A percentile compares a stretch with the other conserved stretches of the same genome.
These are phyloP conservation scores for Plasmodium adleri DNA, from an alignment of 169 alveolate genomes.

Conservation along the genomic window DNA sequence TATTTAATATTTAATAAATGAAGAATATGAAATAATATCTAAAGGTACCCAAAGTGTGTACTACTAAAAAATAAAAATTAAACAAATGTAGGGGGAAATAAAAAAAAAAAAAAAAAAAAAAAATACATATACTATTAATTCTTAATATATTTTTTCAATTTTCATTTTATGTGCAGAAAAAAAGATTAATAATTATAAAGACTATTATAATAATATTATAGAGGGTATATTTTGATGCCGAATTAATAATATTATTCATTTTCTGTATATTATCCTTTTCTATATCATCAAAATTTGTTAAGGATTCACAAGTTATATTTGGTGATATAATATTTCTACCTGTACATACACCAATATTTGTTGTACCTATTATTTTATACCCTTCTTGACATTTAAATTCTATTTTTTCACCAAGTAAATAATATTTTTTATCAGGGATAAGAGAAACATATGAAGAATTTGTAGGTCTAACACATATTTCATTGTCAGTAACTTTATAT, in stretches of 20 bases:
- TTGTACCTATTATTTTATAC: constrained; percentile 50
- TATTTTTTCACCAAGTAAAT: constrained; percentile 53
- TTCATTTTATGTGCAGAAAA: neutral
- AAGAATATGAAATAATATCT: too few relatives aligned
- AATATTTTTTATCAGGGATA: constrained; percentile 43
- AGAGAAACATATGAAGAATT: constrained; percentile 26
- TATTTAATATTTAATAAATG: too few relatives aligned
- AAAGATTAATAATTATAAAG: neutral
- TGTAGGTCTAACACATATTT: constrained; percentile 54
- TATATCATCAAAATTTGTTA: constrained; percentile 23
- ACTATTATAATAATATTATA: neutral
- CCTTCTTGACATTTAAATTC: constrained; percentile 54
- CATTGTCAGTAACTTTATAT: constrained; percentile 53
- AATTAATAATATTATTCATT: constrained; percentile 14
- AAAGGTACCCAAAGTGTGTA: too few relatives aligned
- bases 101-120: too few relatives aligned
- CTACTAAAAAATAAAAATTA: too few relatives aligned
- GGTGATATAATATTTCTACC: constrained; percentile 67
- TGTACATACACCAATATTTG: constrained; percentile 35
- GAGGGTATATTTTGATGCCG: neutral
- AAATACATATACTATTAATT: too few relatives aligned
- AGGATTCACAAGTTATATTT: constrained; percentile 59
- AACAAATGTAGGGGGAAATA: too few relatives aligned
- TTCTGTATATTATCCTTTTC: constrained; percentile 38
- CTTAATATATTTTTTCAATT: too few relatives aligned